A percentile compares a stretch with the other conserved stretches of the same genome.
These are phyloP conservation scores for Phaeotremella fagi DNA, from an alignment of 768 basidiomycete species.

Conservation along the genomic window DNA sequence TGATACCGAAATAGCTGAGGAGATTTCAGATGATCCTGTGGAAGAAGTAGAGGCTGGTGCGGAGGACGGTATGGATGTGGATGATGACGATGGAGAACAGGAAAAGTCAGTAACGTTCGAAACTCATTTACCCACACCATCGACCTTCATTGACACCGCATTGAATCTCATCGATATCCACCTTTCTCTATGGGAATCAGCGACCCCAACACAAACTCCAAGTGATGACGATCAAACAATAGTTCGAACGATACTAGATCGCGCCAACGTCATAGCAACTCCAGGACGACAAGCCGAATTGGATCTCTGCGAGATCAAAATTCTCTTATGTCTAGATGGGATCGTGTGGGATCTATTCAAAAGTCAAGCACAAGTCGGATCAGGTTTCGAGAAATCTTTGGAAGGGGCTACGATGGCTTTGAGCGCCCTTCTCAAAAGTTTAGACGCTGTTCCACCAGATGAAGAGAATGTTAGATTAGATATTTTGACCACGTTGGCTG, in stretches of 20 bases:
- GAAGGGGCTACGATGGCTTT: conserved; percentile 33
- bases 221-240: conserved; percentile 21
- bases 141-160: conserved; percentile 35
- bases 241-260: conserved; percentile 29
- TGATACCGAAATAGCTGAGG: neutral
- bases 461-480: conserved; percentile 30
- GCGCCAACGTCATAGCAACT: conserved; percentile 13
- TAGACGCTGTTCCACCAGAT: conserved; percentile 31
- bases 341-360: conserved; percentile 38
- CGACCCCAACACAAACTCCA: conserved; percentile 15
- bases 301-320: conserved; percentile 39
- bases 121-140: conserved; percentile 35
- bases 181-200: conserved; percentile 34
- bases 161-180: conserved; percentile 24
- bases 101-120: conserved; percentile 26
- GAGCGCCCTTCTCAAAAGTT: conserved; percentile 14
- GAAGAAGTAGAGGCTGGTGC: conserved; percentile 14
- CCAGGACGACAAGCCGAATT: conserved; percentile 35
- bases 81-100: conserved; percentile 7
- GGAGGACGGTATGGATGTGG: conserved; percentile 11
- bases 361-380: conserved; percentile 21
- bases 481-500: conserved; percentile 28
- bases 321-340: conserved; percentile 30
- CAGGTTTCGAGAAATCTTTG: conserved; percentile 27
- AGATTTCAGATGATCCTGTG: conserved; percentile 4